Evolutionary conservation across 2,329 filamentous ascomycete species (phyloP), one percentile per base, ranked within the genome.

Genomic region (Penicillium glabrum): DNA sequence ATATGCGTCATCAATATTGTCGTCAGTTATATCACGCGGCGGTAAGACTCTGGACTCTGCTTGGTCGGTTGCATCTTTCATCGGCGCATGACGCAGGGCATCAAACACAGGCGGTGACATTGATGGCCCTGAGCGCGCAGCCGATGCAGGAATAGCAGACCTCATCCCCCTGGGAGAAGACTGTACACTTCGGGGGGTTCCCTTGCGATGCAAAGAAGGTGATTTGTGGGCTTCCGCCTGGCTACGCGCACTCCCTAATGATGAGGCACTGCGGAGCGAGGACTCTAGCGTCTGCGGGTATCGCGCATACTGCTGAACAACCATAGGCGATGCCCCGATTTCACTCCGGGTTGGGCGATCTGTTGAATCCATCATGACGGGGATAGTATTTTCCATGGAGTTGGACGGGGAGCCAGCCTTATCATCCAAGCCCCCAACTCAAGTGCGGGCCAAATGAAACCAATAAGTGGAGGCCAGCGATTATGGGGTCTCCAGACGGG

Each of bases 1-100:
- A 71, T 93, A 97, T 50, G 90, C 88, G 71, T 93, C 86, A 68
- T 93, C 90, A 62, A 97, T 87, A 13, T 83, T 89, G 2, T 84
- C 83, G 65, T 86, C 83, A 3, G 84, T 87, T 29, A 96, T 86
- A 59, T 86, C 79, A 61, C 83, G 85, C 54, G 86, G 80, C 8
- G 93, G 93, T 47, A 93, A 75, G 21, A 75, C 62, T 51, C 83
- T 80, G 27, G 67, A 61, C 65, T 84, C 82, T 53, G 72, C 71
- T 6, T 80, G 79, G 43, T 72, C 70, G 11, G 69, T 58, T 4
- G 69, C 49, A 39, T 76, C 72, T 52, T 66, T 68, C 43, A 66
- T 61, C 10, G 61, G 67, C 46, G 66, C 59, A 23, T 67, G 72
- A 26, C 67, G 71, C 16, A 67, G 53, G 23, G 68, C 55, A 55